Base-by-base conservation (phyloP, 73 alveolate genomes). In the Paramecium biaurelia region DNA sequence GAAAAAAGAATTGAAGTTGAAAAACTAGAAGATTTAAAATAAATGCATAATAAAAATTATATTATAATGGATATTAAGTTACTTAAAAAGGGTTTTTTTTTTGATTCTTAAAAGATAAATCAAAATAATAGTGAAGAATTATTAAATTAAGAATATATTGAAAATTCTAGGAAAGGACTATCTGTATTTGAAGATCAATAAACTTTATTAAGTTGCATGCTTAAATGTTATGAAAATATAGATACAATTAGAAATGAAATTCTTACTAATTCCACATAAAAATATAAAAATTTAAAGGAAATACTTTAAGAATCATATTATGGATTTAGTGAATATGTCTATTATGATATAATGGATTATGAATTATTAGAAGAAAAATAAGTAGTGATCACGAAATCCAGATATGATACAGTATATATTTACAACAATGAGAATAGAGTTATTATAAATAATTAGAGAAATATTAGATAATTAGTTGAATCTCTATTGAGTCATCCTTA, bases 171-270 rank as follows among this genome's bases (percentile, higher is more conserved):
- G 3, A 2, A 45, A 20, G 90, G 90, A 6, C 2, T 42, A 10
- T 14, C 90, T n/a, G 0, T 43, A 79, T 79, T 30, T 79, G 70
- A 79, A 1, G 49, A 79, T 79, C 14, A 41, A 24, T 21, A 38
- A 23, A 43, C 24, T 43, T 9, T 43, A n/a, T 18, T 42, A 18
- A 79, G 90, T 79, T 79, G 90, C 24, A 30, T 79, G 72, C 28
- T 79, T 9, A 79, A 79, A 47, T 79, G 90, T 7, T 79, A 79
- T 24, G 90, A 79, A 45, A 12, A 30, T 6, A 47, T 79, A 10
- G 56, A 79, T 23, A 21, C 12, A 23, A 18, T 79, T 8, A 79
- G 90, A 47, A 63, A 26, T 63, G 14, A 63, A 32, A 32, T 63
- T 1, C 12, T 63, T 26, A 7, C 7, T 26, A 20, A 32, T 63